Base-by-base conservation (phyloP, 2,329 filamentous ascomycete genomes). In the Fusarium foetens region DNA sequence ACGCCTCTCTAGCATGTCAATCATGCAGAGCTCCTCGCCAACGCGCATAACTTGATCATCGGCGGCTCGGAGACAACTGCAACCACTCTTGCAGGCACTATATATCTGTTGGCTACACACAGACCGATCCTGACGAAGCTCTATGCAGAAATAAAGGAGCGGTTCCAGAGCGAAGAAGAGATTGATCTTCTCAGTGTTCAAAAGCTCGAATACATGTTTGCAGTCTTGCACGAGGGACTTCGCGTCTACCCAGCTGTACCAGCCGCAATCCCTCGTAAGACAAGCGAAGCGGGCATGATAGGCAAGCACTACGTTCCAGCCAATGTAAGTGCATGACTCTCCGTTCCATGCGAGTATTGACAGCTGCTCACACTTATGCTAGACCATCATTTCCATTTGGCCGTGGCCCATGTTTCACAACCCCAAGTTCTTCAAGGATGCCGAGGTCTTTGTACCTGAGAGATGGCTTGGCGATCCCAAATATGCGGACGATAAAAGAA, bases 341-440 rank as follows among this genome's bases (percentile, higher is more conserved):
- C 8, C 0, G 14, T 5, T 42, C 16, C 6, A 16, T 23, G 3
- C 1, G 14, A 8, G 14, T 3, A 23, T 23, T 14, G 23, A 23
- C n/a, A 23, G 14, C 23, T 16, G 2, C 5, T 42, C 14, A 23
- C n/a, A 42, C 6, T 1, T 9, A 14, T 16, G 11, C 16, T 16
- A 42, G 39, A 42, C 39, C 0, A 23, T 42, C 23, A n/a, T 42
- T 16, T 42, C 39, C 9, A 42, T 42, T 16, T 42, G 39, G 39
- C 39, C 39, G n/a, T 42, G 39, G n/a, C 39, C 39, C 23, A 42
- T 42, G n/a, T 23, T 42, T 42, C n/a, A 42, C n/a, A 42, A 42
- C 39, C 39, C 39, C 4, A 23, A 42, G n/a, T 23, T 42, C n/a
- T 42, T 42, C n/a, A 42, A 42, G 16, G n/a, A 42, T 3, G n/a